Percentiles rank a stretch among this genome's conserved stretches.
Evolutionary conservation across 352 stramenopile genomes (phyloP).

Genomic region (Globisporangium canariense): DNA sequence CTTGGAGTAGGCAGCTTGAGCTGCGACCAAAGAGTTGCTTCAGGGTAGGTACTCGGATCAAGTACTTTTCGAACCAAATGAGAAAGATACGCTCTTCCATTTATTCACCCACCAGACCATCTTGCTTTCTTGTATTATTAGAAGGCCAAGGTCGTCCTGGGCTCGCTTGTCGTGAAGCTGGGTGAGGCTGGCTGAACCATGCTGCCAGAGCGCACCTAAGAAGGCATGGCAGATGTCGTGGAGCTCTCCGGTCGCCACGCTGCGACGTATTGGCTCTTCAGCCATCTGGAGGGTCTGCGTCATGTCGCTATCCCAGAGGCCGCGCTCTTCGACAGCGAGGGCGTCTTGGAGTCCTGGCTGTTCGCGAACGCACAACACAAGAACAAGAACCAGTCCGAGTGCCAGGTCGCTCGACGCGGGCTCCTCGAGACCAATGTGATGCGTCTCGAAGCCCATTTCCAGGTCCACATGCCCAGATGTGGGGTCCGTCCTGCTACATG

Average conservation of each 20-base stretch:
- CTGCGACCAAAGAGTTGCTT: no score
- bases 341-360: slow-evolving; percentile 37
- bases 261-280: slow-evolving; percentile 37
- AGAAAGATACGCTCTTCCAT: no score
- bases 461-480: slow-evolving; percentile 16
- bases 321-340: slow-evolving; percentile 38
- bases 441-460: slow-evolving; percentile 32
- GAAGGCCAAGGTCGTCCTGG: no score
- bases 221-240: background rate
- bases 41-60: no score
- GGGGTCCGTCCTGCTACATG: background rate
- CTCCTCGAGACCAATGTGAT: slow-evolving; percentile 35
- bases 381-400: slow-evolving; percentile 12
- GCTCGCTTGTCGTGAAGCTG: no score
- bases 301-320: slow-evolving; percentile 32
- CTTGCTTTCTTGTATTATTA: no score
- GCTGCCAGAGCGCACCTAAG: no score
- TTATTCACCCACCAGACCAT: no score
- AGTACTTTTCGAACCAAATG: no score
- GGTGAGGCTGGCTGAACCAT: no score
- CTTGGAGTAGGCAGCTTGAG: no score
- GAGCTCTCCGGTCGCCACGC: slow-evolving; percentile 10
- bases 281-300: slow-evolving; percentile 19
- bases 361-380: slow-evolving; percentile 4
- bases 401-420: slow-evolving; percentile 12